These are phyloP conservation scores for Durotheca rogersii DNA, from an alignment of 495 filamentous ascomycete genomes.

Conservation along the genomic window DNA sequence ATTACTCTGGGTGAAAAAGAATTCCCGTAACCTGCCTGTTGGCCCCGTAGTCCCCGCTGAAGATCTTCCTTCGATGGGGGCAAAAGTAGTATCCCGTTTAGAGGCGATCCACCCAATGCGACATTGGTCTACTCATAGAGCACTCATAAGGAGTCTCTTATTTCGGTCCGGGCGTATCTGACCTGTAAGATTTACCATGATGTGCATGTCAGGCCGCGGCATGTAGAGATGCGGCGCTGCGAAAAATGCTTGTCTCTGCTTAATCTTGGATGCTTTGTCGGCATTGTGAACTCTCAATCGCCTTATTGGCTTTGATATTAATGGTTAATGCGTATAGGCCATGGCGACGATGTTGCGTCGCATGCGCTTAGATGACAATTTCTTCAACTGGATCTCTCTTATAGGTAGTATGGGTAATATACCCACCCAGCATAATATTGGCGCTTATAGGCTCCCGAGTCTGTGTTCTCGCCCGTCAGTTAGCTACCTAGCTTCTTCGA, in stretches of 20 bases:
- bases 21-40: too few species aligned
- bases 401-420: too few species aligned
- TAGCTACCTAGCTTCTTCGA: neutral
- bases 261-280: neutral
- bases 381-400: too few species aligned
- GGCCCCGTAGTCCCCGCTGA: too few species aligned
- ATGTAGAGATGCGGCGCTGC: neutral
- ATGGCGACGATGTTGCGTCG: neutral
- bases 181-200: neutral
- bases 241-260: too few species aligned
- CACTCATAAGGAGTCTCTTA: too few species aligned
- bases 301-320: neutral
- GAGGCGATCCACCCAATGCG: slow-evolving; percentile 11
- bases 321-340: neutral
- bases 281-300: neutral
- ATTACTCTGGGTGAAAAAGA: too few species aligned
- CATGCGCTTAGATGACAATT: neutral
- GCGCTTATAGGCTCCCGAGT: neutral
- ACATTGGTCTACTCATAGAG: too few species aligned
- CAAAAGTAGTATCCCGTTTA: slow-evolving; percentile 9
- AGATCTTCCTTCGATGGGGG: neutral
- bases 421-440: too few species aligned
- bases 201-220: neutral
- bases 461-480: neutral
- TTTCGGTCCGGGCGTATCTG: too few species aligned